Conservation (phyloP, 2,329 filamentous ascomycete genomes). For the Cytospora leucostoma region DNA sequence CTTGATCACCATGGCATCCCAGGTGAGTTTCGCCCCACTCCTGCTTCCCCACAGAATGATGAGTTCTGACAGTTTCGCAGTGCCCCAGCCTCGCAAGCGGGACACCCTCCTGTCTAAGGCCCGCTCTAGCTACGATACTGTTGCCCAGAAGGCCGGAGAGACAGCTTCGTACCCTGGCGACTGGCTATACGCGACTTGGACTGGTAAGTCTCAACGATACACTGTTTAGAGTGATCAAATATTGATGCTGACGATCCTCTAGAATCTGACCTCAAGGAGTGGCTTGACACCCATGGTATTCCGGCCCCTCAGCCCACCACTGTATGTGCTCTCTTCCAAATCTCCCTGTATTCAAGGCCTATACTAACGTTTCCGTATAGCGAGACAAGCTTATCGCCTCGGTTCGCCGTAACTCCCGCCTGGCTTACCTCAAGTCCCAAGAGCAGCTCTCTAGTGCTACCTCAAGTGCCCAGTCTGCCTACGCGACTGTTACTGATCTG, state of each 20-base stretch:
- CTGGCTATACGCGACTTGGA: constrained; percentile 92
- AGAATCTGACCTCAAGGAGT: constrained; percentile 90
- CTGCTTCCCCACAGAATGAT: background rate
- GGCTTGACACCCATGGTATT: constrained; percentile 86
- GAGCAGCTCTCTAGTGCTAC: constrained; percentile 61
- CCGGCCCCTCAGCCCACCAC: constrained; percentile 80
- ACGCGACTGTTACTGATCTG: constrained; percentile 75
- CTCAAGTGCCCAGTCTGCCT: constrained; percentile 67
- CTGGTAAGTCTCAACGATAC: constrained; percentile 40
- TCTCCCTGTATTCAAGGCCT: background rate
- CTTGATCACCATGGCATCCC: constrained; percentile 86
- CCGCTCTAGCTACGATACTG: constrained; percentile 77
- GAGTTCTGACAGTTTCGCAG: constrained; percentile 38
- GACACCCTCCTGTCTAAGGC: constrained; percentile 78
- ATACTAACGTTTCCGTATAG: constrained; percentile 34
- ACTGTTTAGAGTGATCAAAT: background rate
- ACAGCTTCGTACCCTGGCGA: constrained; percentile 85
- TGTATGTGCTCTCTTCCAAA: constrained; percentile 35
- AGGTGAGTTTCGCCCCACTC: constrained; percentile 41
- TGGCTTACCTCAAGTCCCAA: constrained; percentile 70
- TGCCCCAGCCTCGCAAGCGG: constrained; percentile 82
- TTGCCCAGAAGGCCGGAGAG: constrained; percentile 74
- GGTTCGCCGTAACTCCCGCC: constrained; percentile 86
- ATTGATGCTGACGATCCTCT: background rate
- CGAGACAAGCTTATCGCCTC: constrained; percentile 87